Evolutionary conservation across 306 rosid species (phyloP).

Genomic region (Prunus mume): DNA sequence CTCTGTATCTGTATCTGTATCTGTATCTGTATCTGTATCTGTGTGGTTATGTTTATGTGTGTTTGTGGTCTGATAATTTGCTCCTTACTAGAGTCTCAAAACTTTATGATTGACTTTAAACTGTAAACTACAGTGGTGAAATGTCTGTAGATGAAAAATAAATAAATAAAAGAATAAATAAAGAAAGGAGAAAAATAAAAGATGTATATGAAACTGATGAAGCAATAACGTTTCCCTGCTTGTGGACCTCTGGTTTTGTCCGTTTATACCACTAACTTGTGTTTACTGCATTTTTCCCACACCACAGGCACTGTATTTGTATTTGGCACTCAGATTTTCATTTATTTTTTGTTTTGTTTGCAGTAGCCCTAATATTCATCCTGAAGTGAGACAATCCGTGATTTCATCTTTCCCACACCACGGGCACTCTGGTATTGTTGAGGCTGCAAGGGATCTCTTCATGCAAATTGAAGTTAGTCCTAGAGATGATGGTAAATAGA

Average conservation of each 20-base stretch:
- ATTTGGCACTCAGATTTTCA: neutral
- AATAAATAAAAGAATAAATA: no score
- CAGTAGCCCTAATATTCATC: conserved; percentile 50
- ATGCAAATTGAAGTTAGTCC: conserved; percentile 73
- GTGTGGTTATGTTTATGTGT: neutral
- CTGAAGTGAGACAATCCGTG: conserved; percentile 41
- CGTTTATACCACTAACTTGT: neutral
- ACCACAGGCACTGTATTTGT: no score
- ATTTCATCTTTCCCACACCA: conserved; percentile 70
- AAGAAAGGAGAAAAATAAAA: neutral
- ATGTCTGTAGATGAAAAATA: neutral
- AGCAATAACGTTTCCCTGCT: neutral
- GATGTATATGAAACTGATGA: neutral
- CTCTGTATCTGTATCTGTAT: neutral
- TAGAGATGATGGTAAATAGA: conserved; percentile 50
- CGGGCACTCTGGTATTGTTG: conserved; percentile 86
- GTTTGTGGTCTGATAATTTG: neutral
- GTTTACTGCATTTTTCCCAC: neutral
- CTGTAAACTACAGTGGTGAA: neutral
- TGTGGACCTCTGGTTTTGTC: neutral
- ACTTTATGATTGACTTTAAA: neutral
- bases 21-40: neutral
- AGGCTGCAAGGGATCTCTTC: conserved; percentile 79
- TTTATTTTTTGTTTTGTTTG: conserved; percentile 26
- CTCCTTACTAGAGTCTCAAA: neutral